Evolutionary conservation across 148 eudicot genomes (phyloP), one percentile per base, ranked within the genome.

Genomic region (Vaccinium darrowii): DNA sequence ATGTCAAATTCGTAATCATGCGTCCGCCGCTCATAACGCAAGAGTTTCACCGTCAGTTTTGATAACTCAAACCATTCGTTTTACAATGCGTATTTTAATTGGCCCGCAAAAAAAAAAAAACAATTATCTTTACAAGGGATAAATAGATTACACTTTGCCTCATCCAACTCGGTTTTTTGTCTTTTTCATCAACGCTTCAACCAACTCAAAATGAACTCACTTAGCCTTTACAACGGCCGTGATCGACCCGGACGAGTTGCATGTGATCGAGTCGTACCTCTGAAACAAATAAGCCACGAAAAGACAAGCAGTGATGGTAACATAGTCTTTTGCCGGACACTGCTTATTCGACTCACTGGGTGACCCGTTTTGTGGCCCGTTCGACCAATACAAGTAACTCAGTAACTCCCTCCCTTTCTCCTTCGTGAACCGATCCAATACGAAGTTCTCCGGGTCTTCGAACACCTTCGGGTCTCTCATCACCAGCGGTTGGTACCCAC

Each of bases 381-480:
- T 96, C 0, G 99, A 96, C 98, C 99, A 96, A 72, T 86, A 96
- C 87, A 96, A 81, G 75, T 92, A 96, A 76, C 84, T 84, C 72
- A 96, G 86, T 80, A 96, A 79, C 87, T 91, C 88, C 0, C 72
- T 69, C 1, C 98, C 94, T 56, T 86, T 90, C 21, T 90, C 90
- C 19, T 91, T 91, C 2, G 88, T 74, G 21, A 94, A 96, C 43
- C 97, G 86, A 39, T 96, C 92, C 36, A 82, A 21, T 0, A 88
- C 87, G 80, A 96, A 93, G 0, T 23, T 88, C 51, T 94, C 98
- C 0, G 99, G 94, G 57, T 94, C 91, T 0, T 92, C 88, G 50
- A 93, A 96, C 60, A 96, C 91, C 12, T 89, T 91, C 0, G 95
- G 86, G 74, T 96, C 99, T 85, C 85, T 93, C 98, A 94, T 96